These are phyloP conservation scores for Clonostachys rosea DNA, from an alignment of 2,329 filamentous ascomycete species.

Conservation along the genomic window DNA sequence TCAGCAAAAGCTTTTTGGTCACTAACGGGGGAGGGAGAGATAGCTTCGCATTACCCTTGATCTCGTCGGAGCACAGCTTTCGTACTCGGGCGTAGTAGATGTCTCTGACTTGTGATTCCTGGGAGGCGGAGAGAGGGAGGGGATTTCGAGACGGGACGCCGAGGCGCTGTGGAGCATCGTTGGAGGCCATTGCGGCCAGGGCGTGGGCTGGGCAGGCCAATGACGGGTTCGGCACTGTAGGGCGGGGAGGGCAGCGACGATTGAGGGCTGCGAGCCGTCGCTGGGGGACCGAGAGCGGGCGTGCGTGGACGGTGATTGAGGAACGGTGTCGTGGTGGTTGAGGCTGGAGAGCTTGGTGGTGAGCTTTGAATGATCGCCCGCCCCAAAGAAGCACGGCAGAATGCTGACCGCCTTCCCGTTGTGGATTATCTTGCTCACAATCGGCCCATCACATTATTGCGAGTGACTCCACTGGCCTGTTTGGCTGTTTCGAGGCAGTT, in stretches of 20 bases:
- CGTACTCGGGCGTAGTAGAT: constrained; percentile 79
- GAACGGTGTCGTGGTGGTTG: background rate
- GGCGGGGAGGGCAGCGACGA: no score
- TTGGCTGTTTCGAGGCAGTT: no score
- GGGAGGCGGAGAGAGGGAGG: constrained; percentile 73
- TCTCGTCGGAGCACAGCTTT: constrained; percentile 69
- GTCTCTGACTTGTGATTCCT: constrained; percentile 78
- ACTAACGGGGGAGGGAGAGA: background rate
- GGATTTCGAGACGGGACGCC: constrained; percentile 67
- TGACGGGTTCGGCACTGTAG: no score
- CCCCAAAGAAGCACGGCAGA: background rate
- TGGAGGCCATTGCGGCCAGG: constrained; percentile 25
- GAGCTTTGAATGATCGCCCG: background rate
- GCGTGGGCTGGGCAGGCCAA: background rate
- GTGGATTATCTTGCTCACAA: background rate
- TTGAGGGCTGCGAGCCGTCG: background rate
- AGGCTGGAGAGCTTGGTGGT: no score
- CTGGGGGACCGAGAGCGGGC: background rate
- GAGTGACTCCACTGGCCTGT: no score
- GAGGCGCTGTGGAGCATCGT: constrained; percentile 24
- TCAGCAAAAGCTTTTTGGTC: background rate
- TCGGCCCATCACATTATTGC: background rate
- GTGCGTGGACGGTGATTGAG: background rate
- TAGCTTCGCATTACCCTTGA: constrained; percentile 54
- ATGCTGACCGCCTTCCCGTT: constrained; percentile 7